phyloP scores from a whole-genome alignment of 306 rosid species.

The Glycine tomentella region DNA sequence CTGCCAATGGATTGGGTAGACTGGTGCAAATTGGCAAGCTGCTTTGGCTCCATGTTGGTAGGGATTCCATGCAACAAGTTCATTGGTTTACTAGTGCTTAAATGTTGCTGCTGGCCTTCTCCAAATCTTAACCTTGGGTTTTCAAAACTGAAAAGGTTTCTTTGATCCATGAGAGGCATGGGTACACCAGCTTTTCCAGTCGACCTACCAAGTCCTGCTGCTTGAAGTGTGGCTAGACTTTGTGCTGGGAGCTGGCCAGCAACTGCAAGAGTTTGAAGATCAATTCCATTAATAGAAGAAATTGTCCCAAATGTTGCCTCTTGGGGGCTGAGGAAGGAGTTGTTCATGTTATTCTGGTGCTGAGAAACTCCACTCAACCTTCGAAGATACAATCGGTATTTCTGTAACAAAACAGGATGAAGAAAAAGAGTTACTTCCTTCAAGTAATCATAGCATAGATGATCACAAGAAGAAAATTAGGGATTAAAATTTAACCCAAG shows the following conservation, averaged over 20 bases:
- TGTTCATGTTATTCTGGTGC: constrained; percentile 71
- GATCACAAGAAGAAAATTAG: constrained; percentile 24
- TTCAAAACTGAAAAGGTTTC: constrained; percentile 96
- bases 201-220: constrained; percentile 86
- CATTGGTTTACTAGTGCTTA: constrained; percentile 66
- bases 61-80: constrained; percentile 94
- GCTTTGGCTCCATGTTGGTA: constrained; percentile 92
- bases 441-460: constrained; percentile 27
- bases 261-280: constrained; percentile 81
- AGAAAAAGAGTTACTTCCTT: constrained; percentile 4
- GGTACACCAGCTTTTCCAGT: constrained; percentile 66
- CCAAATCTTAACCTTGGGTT: constrained; percentile 86
- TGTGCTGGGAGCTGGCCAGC: constrained; percentile 89
- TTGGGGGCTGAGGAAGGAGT: constrained; percentile 75
- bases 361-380: constrained; percentile 89
- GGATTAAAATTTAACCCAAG: constrained; percentile 14
- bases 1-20: constrained; percentile 74
- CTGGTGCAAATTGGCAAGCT: constrained; percentile 87
- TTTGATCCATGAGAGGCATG: constrained; percentile 84
- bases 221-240: constrained; percentile 93
- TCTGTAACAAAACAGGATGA: constrained; percentile 60
- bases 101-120: constrained; percentile 83
- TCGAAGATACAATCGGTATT: constrained; percentile 94
- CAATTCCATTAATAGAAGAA: constrained; percentile 80
- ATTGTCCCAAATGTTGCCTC: constrained; percentile 82